Conservation (phyloP, 2,329 filamentous ascomycete species). For the Fusarium pseudograminearum region DNA sequence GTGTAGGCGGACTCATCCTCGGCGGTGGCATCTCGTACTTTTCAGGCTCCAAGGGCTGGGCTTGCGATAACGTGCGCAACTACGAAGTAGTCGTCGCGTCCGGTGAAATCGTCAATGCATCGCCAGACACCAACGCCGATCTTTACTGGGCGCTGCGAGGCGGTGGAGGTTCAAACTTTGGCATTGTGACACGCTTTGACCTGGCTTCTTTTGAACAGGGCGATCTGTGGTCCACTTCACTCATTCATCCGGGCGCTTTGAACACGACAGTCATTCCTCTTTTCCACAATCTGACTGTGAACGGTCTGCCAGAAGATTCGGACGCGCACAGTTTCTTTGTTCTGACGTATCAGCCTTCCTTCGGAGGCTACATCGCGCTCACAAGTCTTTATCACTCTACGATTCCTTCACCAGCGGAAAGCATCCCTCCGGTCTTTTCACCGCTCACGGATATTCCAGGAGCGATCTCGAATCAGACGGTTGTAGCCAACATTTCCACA, state of each 20-base stretch:
- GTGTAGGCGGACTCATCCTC: conserved; percentile 50
- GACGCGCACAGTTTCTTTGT: conserved; percentile 3
- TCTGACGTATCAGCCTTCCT: not conserved
- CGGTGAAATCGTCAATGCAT: conserved; percentile 55
- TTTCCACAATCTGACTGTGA: conserved; percentile 23
- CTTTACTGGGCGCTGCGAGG: conserved; percentile 29
- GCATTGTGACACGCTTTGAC: conserved; percentile 48
- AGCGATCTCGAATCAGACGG: not conserved
- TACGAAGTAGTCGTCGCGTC: conserved; percentile 62
- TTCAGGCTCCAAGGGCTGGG: conserved; percentile 57
- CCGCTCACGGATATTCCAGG: not conserved
- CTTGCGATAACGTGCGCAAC: conserved; percentile 59
- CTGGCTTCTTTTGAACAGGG: conserved; percentile 47
- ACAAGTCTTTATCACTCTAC: conserved; percentile 3
- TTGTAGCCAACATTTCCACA: not conserved
- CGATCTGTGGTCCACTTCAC: conserved; percentile 47
- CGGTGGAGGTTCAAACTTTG: conserved; percentile 24
- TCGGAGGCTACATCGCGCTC: not conserved
- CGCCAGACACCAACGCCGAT: not conserved
- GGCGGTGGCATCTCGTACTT: conserved; percentile 58
- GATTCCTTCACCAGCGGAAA: not conserved
- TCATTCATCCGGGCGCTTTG: not conserved
- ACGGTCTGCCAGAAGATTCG: not conserved
- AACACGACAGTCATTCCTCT: conserved; percentile 30
- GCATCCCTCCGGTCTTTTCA: not conserved